Evolutionary conservation across 2,329 filamentous ascomycete species (phyloP), one percentile per base, ranked within the genome.

Genomic region (Fusarium sp.): DNA sequence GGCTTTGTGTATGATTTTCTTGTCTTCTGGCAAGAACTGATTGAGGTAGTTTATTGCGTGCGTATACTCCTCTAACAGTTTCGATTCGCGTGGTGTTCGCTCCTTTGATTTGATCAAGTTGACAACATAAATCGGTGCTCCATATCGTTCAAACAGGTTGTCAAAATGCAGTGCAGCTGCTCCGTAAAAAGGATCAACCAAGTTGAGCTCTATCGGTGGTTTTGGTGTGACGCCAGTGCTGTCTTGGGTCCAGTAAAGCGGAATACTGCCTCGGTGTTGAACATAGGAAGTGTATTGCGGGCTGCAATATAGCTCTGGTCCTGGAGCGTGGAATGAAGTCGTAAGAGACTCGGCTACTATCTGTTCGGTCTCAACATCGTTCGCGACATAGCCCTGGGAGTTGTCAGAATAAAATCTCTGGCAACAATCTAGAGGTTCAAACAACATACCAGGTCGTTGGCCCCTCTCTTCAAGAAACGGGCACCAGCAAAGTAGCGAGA

Each of bases 341-440:
- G 94, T 98, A 53, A 95, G 84, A 74, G 94, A 93, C 77, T 99
- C 96, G 1, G 94, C 96, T 7, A 99, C 94, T 65, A 99, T 98
- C 79, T 99, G 96, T 80, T 99, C 96, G 1, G 96, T 98, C 81
- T 99, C 97, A 25, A 99, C 96, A 80, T 99, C 97, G 77, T 99
- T 99, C 55, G 96, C 97, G 57, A 99, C 96, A 78, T 97, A 97
- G 16, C 96, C 95, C 77, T 85, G 14, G n/a, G 10, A 40, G 14
- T 1, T 45, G 25, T 73, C 14, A 73, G 71, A 24, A 30, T 7
- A 30, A 41, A 14, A 22, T 11, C 49, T 51, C 30, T n/a, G 24
- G 9, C 24, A 24, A 25, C 13, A 8, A 16, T 22, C 13, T 24
- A 4, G 13, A n/a, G 55, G 41, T 18, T 22, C 9, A 51, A 25